Conservation (phyloP, 176 grass and related monocot species). For the Saccharum officinarum region DNA sequence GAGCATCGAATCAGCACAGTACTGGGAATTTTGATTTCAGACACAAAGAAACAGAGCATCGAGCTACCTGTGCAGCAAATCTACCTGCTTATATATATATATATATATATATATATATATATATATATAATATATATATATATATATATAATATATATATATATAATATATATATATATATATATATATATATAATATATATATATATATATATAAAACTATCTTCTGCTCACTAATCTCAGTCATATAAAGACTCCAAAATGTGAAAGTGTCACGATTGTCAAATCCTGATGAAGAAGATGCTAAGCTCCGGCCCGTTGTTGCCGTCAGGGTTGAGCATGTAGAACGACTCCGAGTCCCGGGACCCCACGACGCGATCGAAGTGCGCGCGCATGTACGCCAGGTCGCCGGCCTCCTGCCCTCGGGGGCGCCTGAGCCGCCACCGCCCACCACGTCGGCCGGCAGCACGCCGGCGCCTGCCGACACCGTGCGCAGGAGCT, state of each 20-base stretch:
- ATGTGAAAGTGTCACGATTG: not conserved
- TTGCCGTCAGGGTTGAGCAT: slow-evolving; percentile 92
- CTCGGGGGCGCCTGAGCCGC: not conserved
- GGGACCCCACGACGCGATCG: slow-evolving; percentile 72
- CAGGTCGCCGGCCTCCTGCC: slow-evolving; percentile 57
- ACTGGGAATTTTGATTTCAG: not conserved
- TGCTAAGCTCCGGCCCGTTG: slow-evolving; percentile 84
- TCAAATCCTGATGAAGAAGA: slow-evolving; percentile 97
- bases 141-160: too few relatives aligned
- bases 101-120: too few relatives aligned
- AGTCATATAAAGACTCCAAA: not conserved
- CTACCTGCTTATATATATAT: not conserved
- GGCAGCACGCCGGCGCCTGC: slow-evolving; percentile 87
- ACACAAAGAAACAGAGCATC: not conserved
- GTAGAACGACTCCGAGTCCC: slow-evolving; percentile 87
- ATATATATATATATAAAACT: slow-evolving; percentile 38
- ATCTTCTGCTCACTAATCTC: not conserved
- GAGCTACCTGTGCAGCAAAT: not conserved
- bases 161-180: too few relatives aligned
- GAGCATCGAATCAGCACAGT: not conserved
- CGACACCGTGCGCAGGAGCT: slow-evolving; percentile 87
- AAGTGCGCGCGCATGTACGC: slow-evolving; percentile 93
- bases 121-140: too few relatives aligned
- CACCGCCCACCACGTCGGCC: slow-evolving; percentile 48
- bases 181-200: too few relatives aligned